Base-by-base conservation (phyloP, 2,329 filamentous ascomycete species). In the Corynespora cassiicola region DNA sequence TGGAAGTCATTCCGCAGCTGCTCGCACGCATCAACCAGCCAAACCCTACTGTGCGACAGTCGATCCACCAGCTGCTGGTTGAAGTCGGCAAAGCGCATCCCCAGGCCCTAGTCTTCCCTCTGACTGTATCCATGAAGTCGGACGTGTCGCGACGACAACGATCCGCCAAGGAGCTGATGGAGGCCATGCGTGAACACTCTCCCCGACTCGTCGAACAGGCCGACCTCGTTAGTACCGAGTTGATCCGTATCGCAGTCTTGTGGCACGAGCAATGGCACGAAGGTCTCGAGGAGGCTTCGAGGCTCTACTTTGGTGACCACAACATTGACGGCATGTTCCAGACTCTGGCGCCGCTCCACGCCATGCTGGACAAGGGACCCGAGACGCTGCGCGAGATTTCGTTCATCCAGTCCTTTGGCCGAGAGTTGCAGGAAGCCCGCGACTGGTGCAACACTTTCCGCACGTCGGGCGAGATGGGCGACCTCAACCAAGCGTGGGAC, bases 231-330 rank as follows among this genome's bases (percentile, higher is more conserved):
- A 97, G 92, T 65, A 88, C 94, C 61, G 95, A 99, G 66, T 82
- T 99, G 39, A 97, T 99, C 61, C 85, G 94, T 34, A 95, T 99
- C 42, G 94, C 94, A 11, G 92, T 99, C 2, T 71, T 99, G 16
- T 99, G 95, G 95, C 94, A 99, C 63, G 94, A 99, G 62, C 87
- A 95, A 52, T 99, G 94, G 94, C 94, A 99, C 54, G 95, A 99
- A 69, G 95, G 88, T 18, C 78, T 99, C 11, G 94, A 99, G 69
- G 95, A 99, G 73, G 95, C 94, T 1, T 96, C 90, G 20, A 83
- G 94, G 36, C 76, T 99, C 12, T 99, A 97, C 75, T 99, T 99
- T 70, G 94, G 92, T 43, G 92, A 97, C 58, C 87, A 95, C 61
- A 96, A 99, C 67, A 94, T 97, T 28, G 88, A 96, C 45, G 95